Evolutionary conservation across 176 grass and related monocot species (phyloP), one percentile per base, ranked within the genome.

Genomic region (Pontederia crassipes): DNA sequence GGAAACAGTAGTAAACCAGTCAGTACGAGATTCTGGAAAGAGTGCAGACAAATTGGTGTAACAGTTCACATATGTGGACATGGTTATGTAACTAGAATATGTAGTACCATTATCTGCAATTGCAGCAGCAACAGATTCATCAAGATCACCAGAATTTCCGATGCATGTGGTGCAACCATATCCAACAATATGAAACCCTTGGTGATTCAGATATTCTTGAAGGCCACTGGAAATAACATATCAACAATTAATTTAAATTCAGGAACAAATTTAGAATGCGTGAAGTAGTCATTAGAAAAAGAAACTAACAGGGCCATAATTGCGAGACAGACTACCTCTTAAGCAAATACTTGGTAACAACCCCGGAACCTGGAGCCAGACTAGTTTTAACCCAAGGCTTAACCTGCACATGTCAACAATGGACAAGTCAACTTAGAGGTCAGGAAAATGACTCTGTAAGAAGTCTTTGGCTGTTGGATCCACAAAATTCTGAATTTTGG

Each of bases 321-420:
- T 27, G 58, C 49, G 46, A 48, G 10, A 54, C n/a, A 57, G 68
- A 17, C 45, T 83, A 95, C 90, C 90, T 95, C 74, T 86, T 59
- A 72, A 86, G 77, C 64, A 95, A 81, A 61, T 95, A 95, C 69
- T 89, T 95, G n/a, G 90, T 95, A 52, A 95, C 90, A 60, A 86
- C 90, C 58, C 90, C 90, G 55, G 90, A 95, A 74, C 90, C 90
- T 75, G 90, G 90, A 62, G 90, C 90, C 64, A 95, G 82, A 62
- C 90, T 95, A 67, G 90, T 95, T 59, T 95, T 95, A 45, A 95
- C 76, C 90, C 90, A 95, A 73, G 86, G 90, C 79, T 95, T 95
- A 16, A 95, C 86, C 90, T 95, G 71, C 79, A 54, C 12, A 54
- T 54, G 51, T 16, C 12, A 15, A 16, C 12, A 8, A 14, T 14